Evolutionary conservation across 805 yeast species (phyloP).

Genomic region (Kregervanrija fluxuum): DNA sequence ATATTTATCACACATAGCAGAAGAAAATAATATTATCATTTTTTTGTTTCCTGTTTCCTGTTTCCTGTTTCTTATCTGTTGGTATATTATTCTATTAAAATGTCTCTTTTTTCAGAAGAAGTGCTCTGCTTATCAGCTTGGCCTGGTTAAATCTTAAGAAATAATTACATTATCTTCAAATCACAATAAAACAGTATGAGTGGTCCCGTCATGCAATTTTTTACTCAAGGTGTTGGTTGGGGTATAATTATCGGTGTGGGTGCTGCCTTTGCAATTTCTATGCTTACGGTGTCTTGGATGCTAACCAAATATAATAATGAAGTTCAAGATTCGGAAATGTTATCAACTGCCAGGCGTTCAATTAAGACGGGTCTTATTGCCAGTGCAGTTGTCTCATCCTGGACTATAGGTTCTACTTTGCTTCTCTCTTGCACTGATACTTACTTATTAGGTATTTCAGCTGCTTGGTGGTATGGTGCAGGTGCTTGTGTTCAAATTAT

Average conservation of each 20-base stretch:
- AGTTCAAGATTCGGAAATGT: conserved; percentile 36
- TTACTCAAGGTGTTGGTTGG: conserved; percentile 29
- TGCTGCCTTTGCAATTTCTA: conserved; percentile 35
- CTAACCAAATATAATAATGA: conserved; percentile 32
- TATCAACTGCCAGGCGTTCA: conserved; percentile 31
- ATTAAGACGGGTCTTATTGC: conserved; percentile 31
- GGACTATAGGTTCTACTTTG: conserved; percentile 31
- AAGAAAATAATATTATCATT: no score
- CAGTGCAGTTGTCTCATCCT: conserved; percentile 29
- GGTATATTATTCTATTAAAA: no score
- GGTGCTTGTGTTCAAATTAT: conserved; percentile 31
- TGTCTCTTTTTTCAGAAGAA: no score
- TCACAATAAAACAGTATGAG: no score
- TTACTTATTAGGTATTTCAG: conserved; percentile 29
- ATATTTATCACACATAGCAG: no score
- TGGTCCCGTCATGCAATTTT: conserved; percentile 3
- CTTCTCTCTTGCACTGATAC: conserved; percentile 25
- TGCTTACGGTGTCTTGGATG: conserved; percentile 29
- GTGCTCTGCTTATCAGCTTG: no score
- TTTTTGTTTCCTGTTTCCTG: no score
- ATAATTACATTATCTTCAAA: no score
- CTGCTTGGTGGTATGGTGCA: conserved; percentile 30
- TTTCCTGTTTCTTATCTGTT: no score
- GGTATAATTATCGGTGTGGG: conserved; percentile 40
- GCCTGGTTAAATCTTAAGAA: no score